Evolutionary conservation across 139 green algal species (phyloP).

Genomic region (Tetraselmis chui): DNA sequence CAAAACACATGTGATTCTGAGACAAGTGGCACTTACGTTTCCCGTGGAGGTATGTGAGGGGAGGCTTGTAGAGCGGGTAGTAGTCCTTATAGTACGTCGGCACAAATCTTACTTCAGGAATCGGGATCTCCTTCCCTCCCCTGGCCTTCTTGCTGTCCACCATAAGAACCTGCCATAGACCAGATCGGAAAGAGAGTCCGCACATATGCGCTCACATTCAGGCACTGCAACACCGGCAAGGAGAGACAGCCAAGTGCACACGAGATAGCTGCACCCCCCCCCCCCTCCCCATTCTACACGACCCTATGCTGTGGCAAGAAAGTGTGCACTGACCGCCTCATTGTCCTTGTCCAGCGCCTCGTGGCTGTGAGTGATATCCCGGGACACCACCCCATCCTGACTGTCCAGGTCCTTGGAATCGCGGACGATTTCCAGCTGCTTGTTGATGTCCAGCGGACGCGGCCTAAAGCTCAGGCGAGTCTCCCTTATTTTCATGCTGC

Average conservation of each 20-base stretch:
- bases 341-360: constrained; percentile 47
- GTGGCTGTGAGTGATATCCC: constrained; percentile 47
- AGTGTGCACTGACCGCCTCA: constrained; percentile 35
- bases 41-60: constrained; percentile 60
- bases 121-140: constrained; percentile 48
- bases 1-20: too few species aligned
- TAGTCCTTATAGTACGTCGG: constrained; percentile 69
- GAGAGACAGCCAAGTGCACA: too few species aligned
- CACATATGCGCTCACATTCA: too few species aligned
- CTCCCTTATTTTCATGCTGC: neutral
- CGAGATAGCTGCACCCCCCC: too few species aligned
- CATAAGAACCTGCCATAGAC: constrained; percentile 28
- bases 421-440: constrained; percentile 60
- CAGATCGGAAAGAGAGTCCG: neutral
- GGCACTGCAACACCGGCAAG: too few species aligned
- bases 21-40: constrained; percentile 35
- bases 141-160: constrained; percentile 21
- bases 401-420: constrained; percentile 63
- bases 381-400: constrained; percentile 35
- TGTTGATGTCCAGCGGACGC: constrained; percentile 64
- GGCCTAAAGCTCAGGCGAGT: constrained; percentile 47
- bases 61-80: constrained; percentile 56
- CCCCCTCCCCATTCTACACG: too few species aligned
- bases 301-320: too few species aligned
- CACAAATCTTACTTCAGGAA: constrained; percentile 52